Evolutionary conservation across 768 basidiomycete genomes (phyloP), one percentile per base, ranked within the genome.

Genomic region (Leccinellum rugosiceps): DNA sequence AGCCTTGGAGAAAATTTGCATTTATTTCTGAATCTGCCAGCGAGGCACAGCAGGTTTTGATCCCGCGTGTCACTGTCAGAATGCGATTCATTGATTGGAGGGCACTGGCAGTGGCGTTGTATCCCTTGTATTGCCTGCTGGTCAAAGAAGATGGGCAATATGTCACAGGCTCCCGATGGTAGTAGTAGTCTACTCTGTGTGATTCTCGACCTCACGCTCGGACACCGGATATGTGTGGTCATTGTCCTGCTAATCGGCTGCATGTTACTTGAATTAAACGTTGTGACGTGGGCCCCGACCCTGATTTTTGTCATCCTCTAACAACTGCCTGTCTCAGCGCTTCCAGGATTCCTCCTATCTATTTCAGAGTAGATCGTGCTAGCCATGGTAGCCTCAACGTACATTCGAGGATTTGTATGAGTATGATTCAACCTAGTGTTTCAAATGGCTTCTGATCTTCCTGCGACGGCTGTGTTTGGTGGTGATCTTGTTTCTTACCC

Each of bases 401-500:
- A 14, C n/a, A n/a, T n/a, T n/a, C n/a, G n/a, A 3, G 15, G 34
- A 35, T 35, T n/a, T 38, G 35, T 38, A 25, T 25, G n/a, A 25
- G 25, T 25, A 25, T 25, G 35, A n/a, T n/a, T n/a, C n/a, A n/a
- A n/a, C n/a, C n/a, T n/a, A n/a, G n/a, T 38, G 35, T 38, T 38
- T 38, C 35, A 38, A 38, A 38, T 38, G 35, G 17, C 8, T 46
- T 23, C 23, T 25, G 23, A 46, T 25, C 13, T 15, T 25, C 17
- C 17, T 9, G 26, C 15, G 23, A 14, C 23, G 44, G 44, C 21
- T 45, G 44, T 21, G 21, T 21, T 45, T 17, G 13, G 9, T 43
- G 47, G 57, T 53, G 48, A 53, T 46, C 63, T 66, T 62, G 58
- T 58, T 53, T 55, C 49, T 50, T 43, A n/a, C 61, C n/a, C 55